Base-by-base conservation (phyloP, 108 stramenopile species). In the Stephanodiscus minutulus region DNA sequence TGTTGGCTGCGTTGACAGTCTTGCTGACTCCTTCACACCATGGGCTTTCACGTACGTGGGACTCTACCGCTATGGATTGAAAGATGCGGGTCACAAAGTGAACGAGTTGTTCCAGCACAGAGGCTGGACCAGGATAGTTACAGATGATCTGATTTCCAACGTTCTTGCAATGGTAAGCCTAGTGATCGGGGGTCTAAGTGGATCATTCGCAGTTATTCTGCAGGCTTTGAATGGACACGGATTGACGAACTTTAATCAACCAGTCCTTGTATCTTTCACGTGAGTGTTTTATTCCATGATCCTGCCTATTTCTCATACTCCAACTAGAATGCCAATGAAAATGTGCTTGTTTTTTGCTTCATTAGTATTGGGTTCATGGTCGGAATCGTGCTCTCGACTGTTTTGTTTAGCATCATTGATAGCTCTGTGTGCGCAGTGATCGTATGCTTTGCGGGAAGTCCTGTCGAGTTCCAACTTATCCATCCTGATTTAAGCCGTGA, bases 31-130 rank as follows among this genome's bases (percentile, higher is more conserved):
- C 18, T 92, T 91, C 84, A 91, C 86, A 59, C 82, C 85, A 2
- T 93, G 91, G 89, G 92, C 95, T 1, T 93, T 96, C 60, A 87
- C 89, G 4, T 94, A 91, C 59, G 75, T 95, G 15, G 97, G 93
- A n/a, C 67, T 96, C 9, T 95, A 97, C 68, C 92, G 87, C 10
- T 91, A 94, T 66, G 82, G 84, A 55, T 85, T 91, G 64, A 62
- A 75, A 54, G 87, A 91, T 29, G 88, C 90, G 24, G 95, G 90
- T 5, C 66, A 83, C 47, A 70, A 81, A 41, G 90, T 88, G 10
- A 85, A 84, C 27, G 83, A 86, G 48, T 72, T 98, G 24, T 98
- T 98, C 76, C 72, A 83, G 33, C 84, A 76, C 53, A 79, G 95
- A 25, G 95, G 95, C 43, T 94, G 93, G 95, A 80, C 87, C 22